Evolutionary conservation across 176 grass and related monocot genomes (phyloP).

Genomic region (Sorghum bicolor): DNA sequence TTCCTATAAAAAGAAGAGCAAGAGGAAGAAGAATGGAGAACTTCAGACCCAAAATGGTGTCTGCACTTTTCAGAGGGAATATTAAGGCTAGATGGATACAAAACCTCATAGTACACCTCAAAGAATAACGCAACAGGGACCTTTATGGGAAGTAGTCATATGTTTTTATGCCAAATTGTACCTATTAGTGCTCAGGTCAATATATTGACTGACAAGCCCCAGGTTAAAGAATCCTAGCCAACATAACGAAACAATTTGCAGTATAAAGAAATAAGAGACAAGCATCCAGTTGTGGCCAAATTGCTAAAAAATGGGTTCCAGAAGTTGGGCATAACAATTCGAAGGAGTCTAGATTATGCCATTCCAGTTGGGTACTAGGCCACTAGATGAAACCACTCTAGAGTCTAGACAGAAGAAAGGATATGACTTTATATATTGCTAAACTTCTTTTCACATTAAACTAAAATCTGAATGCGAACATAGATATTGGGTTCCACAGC

Average conservation of each 20-base stretch:
- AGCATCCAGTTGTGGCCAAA: conserved; percentile 6
- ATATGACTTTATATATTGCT: background rate
- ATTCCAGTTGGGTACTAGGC: background rate
- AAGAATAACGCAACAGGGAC: background rate
- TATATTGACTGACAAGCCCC: conserved; percentile 3
- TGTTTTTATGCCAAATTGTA: background rate
- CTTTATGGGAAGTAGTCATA: background rate
- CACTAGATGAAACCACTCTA: conserved; percentile 4
- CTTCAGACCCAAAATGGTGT: background rate
- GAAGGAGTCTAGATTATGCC: background rate
- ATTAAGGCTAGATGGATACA: background rate
- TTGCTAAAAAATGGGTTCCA: background rate
- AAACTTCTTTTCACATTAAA: conserved; percentile 10
- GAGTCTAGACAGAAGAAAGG: background rate
- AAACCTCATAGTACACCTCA: background rate
- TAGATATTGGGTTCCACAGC: background rate
- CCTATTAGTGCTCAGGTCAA: background rate
- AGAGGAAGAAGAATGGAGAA: background rate
- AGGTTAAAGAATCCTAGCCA: background rate
- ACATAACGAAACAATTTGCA: background rate
- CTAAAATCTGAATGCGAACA: background rate
- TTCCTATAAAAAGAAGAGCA: background rate
- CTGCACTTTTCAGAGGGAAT: conserved; percentile 3
- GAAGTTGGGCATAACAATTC: background rate
- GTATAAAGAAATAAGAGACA: background rate